phyloP scores from a whole-genome alignment of 208 protist species.

The Wallacemonas sp. region DNA sequence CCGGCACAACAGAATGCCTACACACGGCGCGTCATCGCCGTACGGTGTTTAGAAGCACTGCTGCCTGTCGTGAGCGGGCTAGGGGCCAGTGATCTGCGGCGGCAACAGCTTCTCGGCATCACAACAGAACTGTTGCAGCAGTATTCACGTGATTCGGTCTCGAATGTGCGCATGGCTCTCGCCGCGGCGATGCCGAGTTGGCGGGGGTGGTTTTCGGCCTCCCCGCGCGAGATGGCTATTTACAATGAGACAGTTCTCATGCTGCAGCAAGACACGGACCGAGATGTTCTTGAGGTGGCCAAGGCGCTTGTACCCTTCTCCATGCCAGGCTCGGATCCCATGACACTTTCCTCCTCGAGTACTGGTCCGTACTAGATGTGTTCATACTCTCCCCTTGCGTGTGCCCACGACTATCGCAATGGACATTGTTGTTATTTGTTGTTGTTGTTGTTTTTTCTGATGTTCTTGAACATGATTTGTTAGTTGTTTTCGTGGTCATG shows the following conservation, averaged over 20 bases:
- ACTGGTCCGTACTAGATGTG: not conserved
- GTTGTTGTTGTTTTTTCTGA: too few species aligned
- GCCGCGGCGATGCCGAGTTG: conserved; percentile 45
- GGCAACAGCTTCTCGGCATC: conserved; percentile 43
- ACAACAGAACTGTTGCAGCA: conserved; percentile 45
- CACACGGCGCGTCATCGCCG: conserved; percentile 53
- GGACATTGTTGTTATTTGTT: too few species aligned
- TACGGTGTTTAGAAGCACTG: conserved; percentile 57
- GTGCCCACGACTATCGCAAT: too few species aligned
- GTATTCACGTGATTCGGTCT: conserved; percentile 53
- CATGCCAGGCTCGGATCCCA: not conserved
- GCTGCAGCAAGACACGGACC: conserved; percentile 50
- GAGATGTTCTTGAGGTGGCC: conserved; percentile 45
- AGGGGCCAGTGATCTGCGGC: conserved; percentile 36
- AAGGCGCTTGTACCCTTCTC: not conserved
- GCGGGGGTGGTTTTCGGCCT: conserved; percentile 43
- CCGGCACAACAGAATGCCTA: conserved; percentile 28
- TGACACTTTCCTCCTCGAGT: not conserved
- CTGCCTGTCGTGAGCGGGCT: conserved; percentile 54
- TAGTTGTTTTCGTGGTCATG: too few species aligned
- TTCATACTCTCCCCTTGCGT: too few species aligned
- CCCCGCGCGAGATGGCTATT: conserved; percentile 17
- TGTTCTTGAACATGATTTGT: too few species aligned
- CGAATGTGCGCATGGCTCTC: conserved; percentile 69
- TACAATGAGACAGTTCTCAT: conserved; percentile 40